Percentiles rank a stretch among this genome's conserved stretches.
Conservation (phyloP, 495 filamentous ascomycete genomes). For the Penicillium subrubescens region DNA sequence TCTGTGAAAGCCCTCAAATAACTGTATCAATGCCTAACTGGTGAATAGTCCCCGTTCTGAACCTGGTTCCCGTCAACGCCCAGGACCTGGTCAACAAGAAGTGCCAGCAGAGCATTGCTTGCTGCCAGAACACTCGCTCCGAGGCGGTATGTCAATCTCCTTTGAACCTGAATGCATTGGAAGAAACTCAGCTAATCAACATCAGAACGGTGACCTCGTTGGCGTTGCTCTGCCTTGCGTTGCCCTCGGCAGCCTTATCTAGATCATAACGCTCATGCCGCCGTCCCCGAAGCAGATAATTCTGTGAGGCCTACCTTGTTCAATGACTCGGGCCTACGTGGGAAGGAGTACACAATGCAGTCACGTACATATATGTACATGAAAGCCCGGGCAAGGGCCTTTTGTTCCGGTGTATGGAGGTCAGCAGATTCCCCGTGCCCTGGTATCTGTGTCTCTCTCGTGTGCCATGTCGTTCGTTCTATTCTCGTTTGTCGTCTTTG, state of each 20-base stretch:
- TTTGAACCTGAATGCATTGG: neutral
- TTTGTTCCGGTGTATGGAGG: slow-evolving; percentile 9
- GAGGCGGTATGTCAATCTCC: slow-evolving; percentile 27
- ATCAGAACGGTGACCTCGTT: slow-evolving; percentile 37
- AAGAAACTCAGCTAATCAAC: neutral
- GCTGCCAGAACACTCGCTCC: slow-evolving; percentile 44
- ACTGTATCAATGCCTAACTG: neutral
- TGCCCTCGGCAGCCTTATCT: slow-evolving; percentile 44
- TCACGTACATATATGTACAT: slow-evolving; percentile 21
- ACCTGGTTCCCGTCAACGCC: slow-evolving; percentile 35
- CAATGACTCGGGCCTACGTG: neutral
- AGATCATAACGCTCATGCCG: slow-evolving; percentile 17
- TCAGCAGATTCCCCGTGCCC: neutral
- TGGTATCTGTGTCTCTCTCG: neutral
- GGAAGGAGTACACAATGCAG: slow-evolving; percentile 3
- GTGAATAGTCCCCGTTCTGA: slow-evolving; percentile 15
- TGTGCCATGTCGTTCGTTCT: slow-evolving; percentile 21
- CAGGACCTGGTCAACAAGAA: slow-evolving; percentile 41
- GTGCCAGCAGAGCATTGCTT: slow-evolving; percentile 53
- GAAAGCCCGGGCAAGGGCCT: slow-evolving; percentile 11
- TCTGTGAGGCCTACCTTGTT: slow-evolving; percentile 5
- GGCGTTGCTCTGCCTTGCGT: slow-evolving; percentile 49
- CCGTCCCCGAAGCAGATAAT: neutral
- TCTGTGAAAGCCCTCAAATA: no score
- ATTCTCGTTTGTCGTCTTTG: slow-evolving; percentile 19